Percentiles rank a stretch among this genome's conserved stretches.
phyloP scores from a whole-genome alignment of 352 stramenopile species.

The Phytophthora podocarpi region DNA sequence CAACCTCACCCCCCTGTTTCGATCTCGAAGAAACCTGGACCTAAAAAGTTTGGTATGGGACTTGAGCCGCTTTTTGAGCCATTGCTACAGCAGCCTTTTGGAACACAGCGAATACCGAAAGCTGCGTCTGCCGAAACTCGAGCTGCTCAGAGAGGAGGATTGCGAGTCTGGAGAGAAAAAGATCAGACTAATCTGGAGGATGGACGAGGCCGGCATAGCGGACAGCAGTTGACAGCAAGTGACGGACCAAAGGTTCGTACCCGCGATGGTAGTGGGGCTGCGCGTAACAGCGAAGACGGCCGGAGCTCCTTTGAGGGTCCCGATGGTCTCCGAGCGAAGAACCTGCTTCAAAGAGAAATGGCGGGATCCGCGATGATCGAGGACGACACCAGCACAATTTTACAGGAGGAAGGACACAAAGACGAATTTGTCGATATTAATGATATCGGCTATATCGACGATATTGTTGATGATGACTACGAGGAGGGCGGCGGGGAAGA shows the following conservation, averaged over 20 bases:
- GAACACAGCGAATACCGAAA: conserved; percentile 61
- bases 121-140: conserved; percentile 19
- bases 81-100: conserved; percentile 65
- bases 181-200: conserved; percentile 9
- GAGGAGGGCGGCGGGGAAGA: conserved; percentile 11
- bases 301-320: conserved; percentile 7
- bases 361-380: conserved; percentile 37
- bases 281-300: neutral
- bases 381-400: conserved; percentile 42
- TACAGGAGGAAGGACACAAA: conserved; percentile 33
- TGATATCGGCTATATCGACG: conserved; percentile 7
- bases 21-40: conserved; percentile 20
- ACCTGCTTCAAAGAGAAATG: conserved; percentile 52
- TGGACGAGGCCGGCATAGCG: conserved; percentile 10
- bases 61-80: conserved; percentile 84
- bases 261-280: neutral
- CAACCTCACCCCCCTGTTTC: conserved; percentile 27
- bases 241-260: neutral
- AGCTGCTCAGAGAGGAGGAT: conserved; percentile 25
- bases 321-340: conserved; percentile 41
- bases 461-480: conserved; percentile 23
- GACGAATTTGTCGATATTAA: conserved; percentile 18
- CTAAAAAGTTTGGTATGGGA: conserved; percentile 54
- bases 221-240: conserved; percentile 4
- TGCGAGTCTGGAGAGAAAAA: conserved; percentile 26